Base-by-base conservation (phyloP, 495 filamentous ascomycete genomes). In the Aspergillus homomorphus region DNA sequence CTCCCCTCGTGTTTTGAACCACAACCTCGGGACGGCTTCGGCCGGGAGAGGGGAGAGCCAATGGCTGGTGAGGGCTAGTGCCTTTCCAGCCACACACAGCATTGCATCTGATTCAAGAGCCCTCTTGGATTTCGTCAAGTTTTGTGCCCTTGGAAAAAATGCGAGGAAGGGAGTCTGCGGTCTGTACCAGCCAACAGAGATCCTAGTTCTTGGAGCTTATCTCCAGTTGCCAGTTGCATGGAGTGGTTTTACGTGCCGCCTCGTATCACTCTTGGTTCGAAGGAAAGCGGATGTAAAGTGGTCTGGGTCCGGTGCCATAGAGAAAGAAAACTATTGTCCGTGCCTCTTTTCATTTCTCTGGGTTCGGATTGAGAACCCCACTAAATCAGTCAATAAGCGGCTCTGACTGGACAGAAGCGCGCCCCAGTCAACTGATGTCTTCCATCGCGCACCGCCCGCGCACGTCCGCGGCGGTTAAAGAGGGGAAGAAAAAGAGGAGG, bases 241-340 rank as follows among this genome's bases (percentile, higher is more conserved):
- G 20, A 24, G 45, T 15, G 1, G 20, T 3, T 50, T 21, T 28
- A 50, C 19, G 18, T 41, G 41, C 20, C 28, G 38, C 19, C 41
- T 53, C 19, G 30, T 53, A 53, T 53, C 51, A n/a, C 38, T 53
- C 4, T 16, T 41, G 49, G 18, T n/a, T 15, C 22, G 30, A 52
- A 30, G n/a, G 28, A 53, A 42, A 18, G 26, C 30, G 28, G 22
- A 28, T 8, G 21, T 8, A 10, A 26, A 50, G 21, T 26, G 46
- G 46, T 50, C 46, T 50, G 46, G 45, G 46, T 50, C 46, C 46
- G n/a, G 46, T 50, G 21, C 46, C 46, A 50, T 38, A 38, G 33
- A 38, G 33, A 26, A 23, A 7, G 14, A n/a, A 16, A 8, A 48
- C 12, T 22, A 12, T 12, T 50, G 46, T 50, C 46, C 46, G 46